Conservation (phyloP, 192 early-diverging fungal species). For the Coemansia sp. region DNA sequence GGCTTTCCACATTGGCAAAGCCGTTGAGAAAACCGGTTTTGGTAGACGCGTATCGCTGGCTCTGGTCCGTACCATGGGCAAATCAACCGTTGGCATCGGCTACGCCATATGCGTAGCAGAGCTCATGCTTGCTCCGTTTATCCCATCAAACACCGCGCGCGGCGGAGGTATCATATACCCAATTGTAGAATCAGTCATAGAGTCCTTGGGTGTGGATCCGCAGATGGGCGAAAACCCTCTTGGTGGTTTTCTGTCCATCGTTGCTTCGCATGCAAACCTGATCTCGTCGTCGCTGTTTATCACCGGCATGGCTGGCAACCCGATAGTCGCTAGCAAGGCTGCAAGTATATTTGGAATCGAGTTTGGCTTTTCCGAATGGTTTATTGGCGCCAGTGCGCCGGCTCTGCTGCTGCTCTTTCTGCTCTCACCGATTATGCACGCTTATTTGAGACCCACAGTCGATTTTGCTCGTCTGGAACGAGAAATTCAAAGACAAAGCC, state of each 20-base stretch:
- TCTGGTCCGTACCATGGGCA: conserved; percentile 59
- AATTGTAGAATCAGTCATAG: conserved; percentile 67
- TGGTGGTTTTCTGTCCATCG: conserved; percentile 64
- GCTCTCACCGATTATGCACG: conserved; percentile 36
- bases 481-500: conserved; percentile 27
- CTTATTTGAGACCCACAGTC: conserved; percentile 35
- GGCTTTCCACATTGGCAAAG: conserved; percentile 76
- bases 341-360: conserved; percentile 63
- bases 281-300: conserved; percentile 72
- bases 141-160: conserved; percentile 73
- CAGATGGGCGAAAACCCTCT: conserved; percentile 31
- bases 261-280: conserved; percentile 69
- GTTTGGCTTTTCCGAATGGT: conserved; percentile 70
- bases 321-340: conserved; percentile 65
- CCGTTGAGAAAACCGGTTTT: conserved; percentile 63
- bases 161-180: conserved; percentile 79
- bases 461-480: conserved; percentile 22
- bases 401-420: conserved; percentile 37
- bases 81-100: conserved; percentile 57
- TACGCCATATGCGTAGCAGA: conserved; percentile 62
- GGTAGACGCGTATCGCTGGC: conserved; percentile 65
- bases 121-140: conserved; percentile 66
- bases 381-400: conserved; percentile 60
- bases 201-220: conserved; percentile 54
- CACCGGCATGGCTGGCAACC: conserved; percentile 77